These are phyloP conservation scores for Beauveria varroae DNA, from an alignment of 2,329 filamentous ascomycete genomes.

Conservation along the genomic window DNA sequence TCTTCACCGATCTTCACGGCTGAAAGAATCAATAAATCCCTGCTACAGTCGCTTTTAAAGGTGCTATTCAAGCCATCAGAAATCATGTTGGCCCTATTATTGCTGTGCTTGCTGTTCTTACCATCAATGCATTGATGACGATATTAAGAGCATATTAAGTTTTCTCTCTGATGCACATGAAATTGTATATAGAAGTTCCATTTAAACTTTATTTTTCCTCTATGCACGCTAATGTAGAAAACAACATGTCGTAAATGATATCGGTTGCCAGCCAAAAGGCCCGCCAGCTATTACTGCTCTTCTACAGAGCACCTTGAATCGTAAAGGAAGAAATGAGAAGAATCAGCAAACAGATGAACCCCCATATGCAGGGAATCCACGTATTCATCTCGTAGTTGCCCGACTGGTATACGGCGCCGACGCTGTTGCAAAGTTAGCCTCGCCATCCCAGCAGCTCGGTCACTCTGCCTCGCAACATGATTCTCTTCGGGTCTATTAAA, in stretches of 20 bases:
- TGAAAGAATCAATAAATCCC: no score
- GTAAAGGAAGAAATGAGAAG: slow-evolving; percentile 84
- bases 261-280: background rate
- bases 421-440: slow-evolving; percentile 35
- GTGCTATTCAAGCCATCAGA: no score
- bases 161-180: no score
- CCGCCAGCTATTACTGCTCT: background rate
- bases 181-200: background rate
- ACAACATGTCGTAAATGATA: background rate
- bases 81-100: no score
- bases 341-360: slow-evolving; percentile 72
- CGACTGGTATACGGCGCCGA: slow-evolving; percentile 72
- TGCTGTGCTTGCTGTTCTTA: no score
- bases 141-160: no score
- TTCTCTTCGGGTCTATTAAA: background rate
- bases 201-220: background rate
- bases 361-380: slow-evolving; percentile 89
- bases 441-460: background rate
- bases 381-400: slow-evolving; percentile 89
- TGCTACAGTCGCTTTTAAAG: no score
- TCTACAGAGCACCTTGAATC: slow-evolving; percentile 78
- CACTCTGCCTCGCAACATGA: background rate
- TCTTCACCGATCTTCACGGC: no score
- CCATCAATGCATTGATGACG: no score
- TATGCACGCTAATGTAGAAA: background rate